Evolutionary conservation across 768 basidiomycete genomes (phyloP).

Genomic region (Tephrocybe sp.): DNA sequence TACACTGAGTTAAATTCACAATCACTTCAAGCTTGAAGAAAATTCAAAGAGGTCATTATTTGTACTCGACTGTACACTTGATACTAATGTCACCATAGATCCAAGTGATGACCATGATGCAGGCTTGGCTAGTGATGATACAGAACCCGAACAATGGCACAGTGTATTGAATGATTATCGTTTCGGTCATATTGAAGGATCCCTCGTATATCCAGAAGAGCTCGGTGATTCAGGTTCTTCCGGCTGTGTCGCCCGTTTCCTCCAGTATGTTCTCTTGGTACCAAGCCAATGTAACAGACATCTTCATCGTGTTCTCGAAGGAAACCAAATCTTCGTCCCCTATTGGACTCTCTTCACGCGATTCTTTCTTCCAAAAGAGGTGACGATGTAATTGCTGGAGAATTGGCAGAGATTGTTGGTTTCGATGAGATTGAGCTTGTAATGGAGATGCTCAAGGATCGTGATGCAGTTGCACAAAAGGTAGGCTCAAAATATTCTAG

Average conservation of each 20-base stretch:
- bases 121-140: conserved; percentile 1
- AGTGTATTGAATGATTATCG: conserved; percentile 34
- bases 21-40: conserved; percentile 13
- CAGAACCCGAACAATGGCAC: conserved; percentile 21
- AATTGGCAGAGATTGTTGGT: conserved; percentile 79
- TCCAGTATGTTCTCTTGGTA: conserved; percentile 24
- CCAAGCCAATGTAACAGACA: neutral
- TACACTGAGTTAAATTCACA: neutral
- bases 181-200: no score
- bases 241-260: conserved; percentile 17
- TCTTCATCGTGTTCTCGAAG: conserved; percentile 14
- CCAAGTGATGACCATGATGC: conserved; percentile 5
- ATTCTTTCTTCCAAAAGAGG: conserved; percentile 49
- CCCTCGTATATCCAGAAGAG: no score
- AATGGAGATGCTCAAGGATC: conserved; percentile 63
- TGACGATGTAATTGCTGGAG: conserved; percentile 74
- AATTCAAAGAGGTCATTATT: conserved; percentile 3
- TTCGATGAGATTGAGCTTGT: conserved; percentile 83
- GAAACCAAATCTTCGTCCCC: conserved; percentile 24
- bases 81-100: conserved; percentile 8
- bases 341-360: conserved; percentile 29
- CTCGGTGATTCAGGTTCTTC: conserved; percentile 2
- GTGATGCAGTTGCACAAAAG: conserved; percentile 46
- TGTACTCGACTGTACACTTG: no score
- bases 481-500: conserved; percentile 30